phyloP scores from a whole-genome alignment of 352 stramenopile genomes.

The Sclerospora graminicola region DNA sequence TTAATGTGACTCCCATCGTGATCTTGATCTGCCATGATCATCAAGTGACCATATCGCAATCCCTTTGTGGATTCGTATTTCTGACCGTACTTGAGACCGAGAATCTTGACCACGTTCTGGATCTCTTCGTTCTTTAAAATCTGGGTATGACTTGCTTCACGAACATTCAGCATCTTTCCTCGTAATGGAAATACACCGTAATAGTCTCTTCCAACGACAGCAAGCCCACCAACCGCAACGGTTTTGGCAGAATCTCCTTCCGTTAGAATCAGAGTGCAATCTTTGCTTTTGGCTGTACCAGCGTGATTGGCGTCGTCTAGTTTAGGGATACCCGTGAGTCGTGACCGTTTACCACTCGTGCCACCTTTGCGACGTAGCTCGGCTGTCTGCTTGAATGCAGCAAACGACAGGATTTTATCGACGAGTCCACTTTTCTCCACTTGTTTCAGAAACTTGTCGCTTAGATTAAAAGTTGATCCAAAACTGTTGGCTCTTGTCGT shows the following conservation, averaged over 20 bases:
- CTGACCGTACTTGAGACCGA: conserved; percentile 94
- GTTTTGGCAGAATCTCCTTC: conserved; percentile 98
- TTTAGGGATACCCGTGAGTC: conserved; percentile 90
- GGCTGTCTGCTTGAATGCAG: conserved; percentile 87
- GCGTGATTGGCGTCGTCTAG: conserved; percentile 97
- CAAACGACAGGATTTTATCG: conserved; percentile 86
- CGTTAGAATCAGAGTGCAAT: conserved; percentile 98
- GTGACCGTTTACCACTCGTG: conserved; percentile 63
- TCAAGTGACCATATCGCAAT: conserved; percentile 93
- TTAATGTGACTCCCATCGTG: conserved; percentile 99
- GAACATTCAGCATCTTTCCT: conserved; percentile 98
- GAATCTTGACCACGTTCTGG: conserved; percentile 94
- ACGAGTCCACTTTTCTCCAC: conserved; percentile 86
- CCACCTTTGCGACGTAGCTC: conserved; percentile 86
- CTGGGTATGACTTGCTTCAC: conserved; percentile 94
- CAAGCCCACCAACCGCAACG: conserved; percentile 92
- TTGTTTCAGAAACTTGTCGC: conserved; percentile 83
- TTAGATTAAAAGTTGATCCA: conserved; percentile 78
- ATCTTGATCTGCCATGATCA: conserved; percentile 99
- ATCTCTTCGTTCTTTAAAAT: conserved; percentile 97
- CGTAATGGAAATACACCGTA: conserved; percentile 97
- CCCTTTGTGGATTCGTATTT: conserved; percentile 86
- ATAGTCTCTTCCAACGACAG: conserved; percentile 92
- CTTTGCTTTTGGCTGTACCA: conserved; percentile 76
- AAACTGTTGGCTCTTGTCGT: conserved; percentile 84